Percentiles rank a stretch among this genome's conserved stretches.
These are phyloP conservation scores for Naganishia kalamii DNA, from an alignment of 768 basidiomycete genomes.

Conservation along the genomic window DNA sequence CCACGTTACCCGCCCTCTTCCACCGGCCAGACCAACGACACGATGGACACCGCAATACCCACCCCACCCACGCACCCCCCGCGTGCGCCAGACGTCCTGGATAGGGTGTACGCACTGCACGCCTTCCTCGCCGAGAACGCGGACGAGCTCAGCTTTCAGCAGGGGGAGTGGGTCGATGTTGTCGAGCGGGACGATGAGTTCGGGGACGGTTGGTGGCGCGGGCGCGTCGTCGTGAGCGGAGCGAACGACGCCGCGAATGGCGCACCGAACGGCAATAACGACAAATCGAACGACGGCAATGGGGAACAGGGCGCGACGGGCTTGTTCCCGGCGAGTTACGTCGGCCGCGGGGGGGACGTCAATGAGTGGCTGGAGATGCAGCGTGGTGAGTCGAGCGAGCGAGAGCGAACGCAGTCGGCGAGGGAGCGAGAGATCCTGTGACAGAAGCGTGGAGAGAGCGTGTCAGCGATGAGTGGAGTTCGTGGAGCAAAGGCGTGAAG, in stretches of 20 bases:
- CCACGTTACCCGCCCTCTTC: no score
- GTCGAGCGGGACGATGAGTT: slow-evolving; percentile 89
- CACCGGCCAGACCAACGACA: background rate
- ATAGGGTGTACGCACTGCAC: slow-evolving; percentile 14
- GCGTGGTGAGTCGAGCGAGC: background rate
- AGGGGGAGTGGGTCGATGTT: slow-evolving; percentile 81
- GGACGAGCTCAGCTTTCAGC: slow-evolving; percentile 79
- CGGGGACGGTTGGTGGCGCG: slow-evolving; percentile 94
- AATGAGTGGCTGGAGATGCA: slow-evolving; percentile 24
- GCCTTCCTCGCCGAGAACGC: slow-evolving; percentile 69
- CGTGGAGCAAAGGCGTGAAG: no score
- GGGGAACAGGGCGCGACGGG: slow-evolving; percentile 66
- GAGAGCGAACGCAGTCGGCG: slow-evolving; percentile 28
- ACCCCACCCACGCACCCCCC: background rate
- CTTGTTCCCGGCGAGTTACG: slow-evolving; percentile 66
- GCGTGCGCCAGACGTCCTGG: slow-evolving; percentile 5
- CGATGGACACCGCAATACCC: background rate
- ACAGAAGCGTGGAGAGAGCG: background rate
- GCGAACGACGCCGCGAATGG: slow-evolving; percentile 58
- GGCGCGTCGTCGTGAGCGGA: slow-evolving; percentile 40
- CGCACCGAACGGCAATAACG: no score
- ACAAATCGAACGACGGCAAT: slow-evolving; percentile 51
- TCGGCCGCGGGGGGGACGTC: slow-evolving; percentile 43
- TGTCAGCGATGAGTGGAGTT: no score
- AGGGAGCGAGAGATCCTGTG: background rate